phyloP scores from a whole-genome alignment of 345 rosid species.

The Microcos paniculata region DNA sequence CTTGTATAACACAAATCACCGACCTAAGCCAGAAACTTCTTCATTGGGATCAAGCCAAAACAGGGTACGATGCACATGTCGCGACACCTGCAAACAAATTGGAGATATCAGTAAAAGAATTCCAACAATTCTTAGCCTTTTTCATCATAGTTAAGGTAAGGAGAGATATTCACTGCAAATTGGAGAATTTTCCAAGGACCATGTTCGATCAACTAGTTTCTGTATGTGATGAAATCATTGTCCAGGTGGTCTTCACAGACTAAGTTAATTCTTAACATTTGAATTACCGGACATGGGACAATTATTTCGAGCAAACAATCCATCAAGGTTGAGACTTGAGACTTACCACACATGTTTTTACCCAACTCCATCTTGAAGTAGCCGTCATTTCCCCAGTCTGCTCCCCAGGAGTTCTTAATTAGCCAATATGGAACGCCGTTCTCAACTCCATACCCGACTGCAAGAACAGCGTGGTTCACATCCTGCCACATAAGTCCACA shows the following conservation, averaged over 20 bases:
- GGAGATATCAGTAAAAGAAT: neutral
- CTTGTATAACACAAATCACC: neutral
- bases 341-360: conserved; percentile 96
- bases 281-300: neutral
- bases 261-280: neutral
- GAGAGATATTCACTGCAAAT: neutral
- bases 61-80: conserved; percentile 88
- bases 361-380: conserved; percentile 97
- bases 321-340: neutral
- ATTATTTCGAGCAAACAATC: neutral
- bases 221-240: neutral
- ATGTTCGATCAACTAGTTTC: neutral
- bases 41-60: conserved; percentile 46
- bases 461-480: conserved; percentile 97
- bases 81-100: conserved; percentile 64
- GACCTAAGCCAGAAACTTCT: neutral
- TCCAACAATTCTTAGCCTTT: neutral
- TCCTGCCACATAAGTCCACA: conserved; percentile 49
- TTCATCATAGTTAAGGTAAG: neutral
- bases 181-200: neutral
- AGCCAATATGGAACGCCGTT: conserved; percentile 83
- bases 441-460: conserved; percentile 92
- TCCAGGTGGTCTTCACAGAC: neutral
- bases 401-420: conserved; percentile 94
- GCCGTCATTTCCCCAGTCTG: conserved; percentile 72